Conservation (phyloP, 148 eudicot genomes). For the Beta vulgaris region DNA sequence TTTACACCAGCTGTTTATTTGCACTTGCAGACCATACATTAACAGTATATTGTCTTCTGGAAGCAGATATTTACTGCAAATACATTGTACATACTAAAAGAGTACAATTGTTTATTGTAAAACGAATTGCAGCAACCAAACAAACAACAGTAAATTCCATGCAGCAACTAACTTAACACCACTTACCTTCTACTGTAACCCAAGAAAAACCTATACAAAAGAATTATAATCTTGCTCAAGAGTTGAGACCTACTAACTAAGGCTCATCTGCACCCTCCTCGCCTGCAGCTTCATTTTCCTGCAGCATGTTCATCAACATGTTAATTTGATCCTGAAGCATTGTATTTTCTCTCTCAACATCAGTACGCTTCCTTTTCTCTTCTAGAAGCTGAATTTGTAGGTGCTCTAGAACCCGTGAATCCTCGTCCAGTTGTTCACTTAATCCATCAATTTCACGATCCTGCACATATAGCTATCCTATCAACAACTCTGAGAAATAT, state of each 20-base stretch:
- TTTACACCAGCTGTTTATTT: too few species aligned
- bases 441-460: constrained; percentile 90
- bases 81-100: background rate
- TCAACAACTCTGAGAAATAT: background rate
- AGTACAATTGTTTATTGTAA: background rate
- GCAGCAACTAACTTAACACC: constrained; percentile 6
- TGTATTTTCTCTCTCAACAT: constrained; percentile 70
- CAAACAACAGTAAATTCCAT: constrained; percentile 8
- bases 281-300: constrained; percentile 48
- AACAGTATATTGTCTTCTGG: background rate
- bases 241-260: constrained; percentile 12
- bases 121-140: constrained; percentile 13
- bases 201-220: constrained; percentile 29
- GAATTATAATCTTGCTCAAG: constrained; percentile 8
- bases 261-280: constrained; percentile 45
- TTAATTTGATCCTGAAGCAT: constrained; percentile 83
- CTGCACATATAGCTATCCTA: constrained; percentile 37
- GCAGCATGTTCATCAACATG: constrained; percentile 91
- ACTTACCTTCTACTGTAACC: background rate
- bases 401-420: constrained; percentile 73
- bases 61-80: background rate
- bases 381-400: constrained; percentile 86
- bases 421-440: constrained; percentile 83
- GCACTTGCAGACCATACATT: too few species aligned
- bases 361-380: constrained; percentile 81